Base-by-base conservation (phyloP, 371 early-diverging fungal genomes). In the Syncephalastrum contaminatum region DNA sequence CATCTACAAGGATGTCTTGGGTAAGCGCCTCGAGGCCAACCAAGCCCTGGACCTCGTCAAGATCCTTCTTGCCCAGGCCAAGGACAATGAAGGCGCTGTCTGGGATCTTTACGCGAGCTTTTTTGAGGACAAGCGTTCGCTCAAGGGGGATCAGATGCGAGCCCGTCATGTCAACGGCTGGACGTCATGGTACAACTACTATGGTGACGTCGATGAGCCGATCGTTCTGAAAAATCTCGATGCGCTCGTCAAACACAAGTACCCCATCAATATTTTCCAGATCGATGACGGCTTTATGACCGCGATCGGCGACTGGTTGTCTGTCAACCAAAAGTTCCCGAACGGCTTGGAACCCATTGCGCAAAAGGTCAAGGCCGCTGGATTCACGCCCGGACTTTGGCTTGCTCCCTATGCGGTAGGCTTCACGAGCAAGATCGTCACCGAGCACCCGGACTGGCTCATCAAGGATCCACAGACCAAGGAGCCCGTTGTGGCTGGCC, bases 241-340 rank as follows among this genome's bases (percentile, higher is more conserved):
- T 2, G 75, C 80, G 6, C 58, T 76, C 5, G 52, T 69, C 22
- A 50, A 68, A 2, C 51, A 71, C 18, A 60, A 67, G 4, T 82
- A 80, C 60, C 81, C 85, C 1, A 81, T 78, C 53, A 67, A 80
- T 44, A 77, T 82, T 7, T 81, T 84, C 51, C 85, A 84, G 60
- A 81, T 84, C 21, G 82, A 84, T 48, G 85, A 84, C 55, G 85
- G 85, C 2, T 84, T 75, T 48, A 75, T 75, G 49, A 80, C 80
- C 0, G 70, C 77, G 15, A 81, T 84, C 41, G 84, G 84, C 14
- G 84, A 84, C 46, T 84, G 84, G 82, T 62, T 84, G 4, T 73
- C 67, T 1, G 68, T 82, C 52, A 77, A 66, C 39, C 49, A 59
- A 30, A 81, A 78, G 53, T 84, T 84, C 45, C 82, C 85, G 0